Evolutionary conservation across 768 basidiomycete genomes (phyloP).

Genomic region (Panellus pusillus): DNA sequence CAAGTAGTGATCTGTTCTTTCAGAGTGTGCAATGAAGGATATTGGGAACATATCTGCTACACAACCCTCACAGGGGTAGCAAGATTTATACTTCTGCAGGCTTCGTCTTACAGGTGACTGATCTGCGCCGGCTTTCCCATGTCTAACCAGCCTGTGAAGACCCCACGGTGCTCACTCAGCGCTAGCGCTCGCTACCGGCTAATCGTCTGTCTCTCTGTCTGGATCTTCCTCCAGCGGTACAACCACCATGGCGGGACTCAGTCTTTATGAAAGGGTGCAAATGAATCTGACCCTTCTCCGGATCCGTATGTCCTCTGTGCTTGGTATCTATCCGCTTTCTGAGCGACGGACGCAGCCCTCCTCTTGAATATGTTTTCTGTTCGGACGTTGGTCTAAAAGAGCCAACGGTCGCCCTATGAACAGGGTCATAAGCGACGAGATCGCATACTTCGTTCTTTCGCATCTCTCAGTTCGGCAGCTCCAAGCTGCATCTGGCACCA

Average conservation of each 20-base stretch:
- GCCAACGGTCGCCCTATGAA: slow-evolving; percentile 9
- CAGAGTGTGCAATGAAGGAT: too few relatives aligned
- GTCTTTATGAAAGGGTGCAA: not conserved
- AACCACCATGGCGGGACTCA: too few relatives aligned
- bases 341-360: not conserved
- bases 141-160: too few relatives aligned
- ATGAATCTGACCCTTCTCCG: slow-evolving; percentile 3
- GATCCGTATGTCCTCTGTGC: not conserved
- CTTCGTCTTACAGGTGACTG: too few relatives aligned
- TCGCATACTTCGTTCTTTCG: slow-evolving; percentile 1
- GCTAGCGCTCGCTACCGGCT: too few relatives aligned
- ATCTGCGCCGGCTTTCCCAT: too few relatives aligned
- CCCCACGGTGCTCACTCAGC: too few relatives aligned
- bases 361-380: not conserved
- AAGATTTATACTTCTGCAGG: too few relatives aligned
- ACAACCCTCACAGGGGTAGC: too few relatives aligned
- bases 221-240: not conserved
- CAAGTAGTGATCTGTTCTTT: too few relatives aligned
- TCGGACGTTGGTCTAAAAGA: slow-evolving; percentile 4
- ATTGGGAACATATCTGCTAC: too few relatives aligned
- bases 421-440: not conserved
- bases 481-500: slow-evolving; percentile 6
- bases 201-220: not conserved
- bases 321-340: not conserved
- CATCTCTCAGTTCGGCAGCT: slow-evolving; percentile 8